Evolutionary conservation across 306 rosid species (phyloP), one percentile per base, ranked within the genome.

Genomic region (Dicorynia guianensis): DNA sequence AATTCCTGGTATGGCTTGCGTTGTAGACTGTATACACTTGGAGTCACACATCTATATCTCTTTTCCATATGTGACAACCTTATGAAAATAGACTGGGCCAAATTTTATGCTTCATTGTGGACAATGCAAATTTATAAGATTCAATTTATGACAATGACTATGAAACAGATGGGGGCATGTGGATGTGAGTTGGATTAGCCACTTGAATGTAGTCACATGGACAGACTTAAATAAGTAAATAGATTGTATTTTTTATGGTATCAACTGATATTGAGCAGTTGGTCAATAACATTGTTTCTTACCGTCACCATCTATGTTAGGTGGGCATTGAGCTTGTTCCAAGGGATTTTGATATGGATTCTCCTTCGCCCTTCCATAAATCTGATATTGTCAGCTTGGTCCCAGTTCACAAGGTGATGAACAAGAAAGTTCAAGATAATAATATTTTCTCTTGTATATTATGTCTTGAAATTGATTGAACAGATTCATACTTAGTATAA

Each of bases 241-340:
- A 74, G 18, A 34, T 67, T 54, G 44, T 56, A 11, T 49, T 34
- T 63, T 57, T 63, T 52, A 60, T 48, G 50, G 55, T 39, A 61
- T 78, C 52, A 67, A 60, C 43, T 71, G 60, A 53, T 25, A 57
- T 34, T 71, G 76, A 77, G 71, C 59, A 56, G 30, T 60, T 4
- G 48, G 50, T 79, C 18, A 38, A 73, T 80, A 72, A 67, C 76
- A 17, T 18, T 75, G 40, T 52, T 81, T 63, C 72, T 79, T 42
- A 43, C 68, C 33, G 34, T 48, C 34, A 34, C 13, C 75, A 56
- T 80, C 25, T 74, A 36, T 76, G 60, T 36, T 75, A 95, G 99
- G 97, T 92, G 86, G 99, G 99, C 40, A 85, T 95, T 77, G 99
- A 90, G 85, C 85, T 95, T 71, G 97, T 87, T 69, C 99, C 98